Evolutionary conservation across 1,139 yeast genomes (phyloP), one percentile per base, ranked within the genome.

Genomic region (Taphrina wiesneri): DNA sequence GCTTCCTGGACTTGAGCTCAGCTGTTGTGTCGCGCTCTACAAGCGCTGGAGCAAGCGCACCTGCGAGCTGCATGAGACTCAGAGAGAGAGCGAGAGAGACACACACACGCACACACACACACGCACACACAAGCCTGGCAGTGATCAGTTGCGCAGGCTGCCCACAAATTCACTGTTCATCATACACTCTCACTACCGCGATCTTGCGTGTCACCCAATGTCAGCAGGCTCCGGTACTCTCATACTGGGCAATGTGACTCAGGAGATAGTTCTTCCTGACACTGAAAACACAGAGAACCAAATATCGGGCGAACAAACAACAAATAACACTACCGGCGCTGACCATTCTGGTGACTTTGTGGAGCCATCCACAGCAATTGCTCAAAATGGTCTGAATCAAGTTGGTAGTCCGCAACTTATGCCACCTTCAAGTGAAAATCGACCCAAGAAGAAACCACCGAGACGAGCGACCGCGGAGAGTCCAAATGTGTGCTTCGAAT

Each of bases 401-500:
- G n/a, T 11, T 11, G 28, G 11, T 45, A 45, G 11, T 45, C 15
- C 49, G 28, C 49, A 21, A 9, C n/a, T 28, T 11, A 45, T 45
- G 49, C 49, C 49, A 21, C 26, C 30, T 11, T 45, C 49, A n/a
- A 28, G 15, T 7, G 54, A 49, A 17, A 28, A 17, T 49, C 54
- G 54, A 15, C 32, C 59, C 1, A 54, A 54, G 59, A 54, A 54
- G 59, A 54, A 54, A 54, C 59, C 59, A 15, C 59, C 59, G 3
- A 54, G 59, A 39, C 30, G 49, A 6, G 59, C 59, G 9, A 54
- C 59, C n/a, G 59, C 46, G 7, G 59, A 54, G 36, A 54, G 59
- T 54, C 59, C 59, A n/a, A 54, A 54, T 39, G 49, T 54, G 34
- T 54, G 59, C 17, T 54, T 23, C 41, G 59, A 54, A 32, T 54